Percentiles rank a stretch among this genome's conserved stretches.
Conservation (phyloP, 2,329 filamentous ascomycete species). For the Sclerotiophoma versabilis region DNA sequence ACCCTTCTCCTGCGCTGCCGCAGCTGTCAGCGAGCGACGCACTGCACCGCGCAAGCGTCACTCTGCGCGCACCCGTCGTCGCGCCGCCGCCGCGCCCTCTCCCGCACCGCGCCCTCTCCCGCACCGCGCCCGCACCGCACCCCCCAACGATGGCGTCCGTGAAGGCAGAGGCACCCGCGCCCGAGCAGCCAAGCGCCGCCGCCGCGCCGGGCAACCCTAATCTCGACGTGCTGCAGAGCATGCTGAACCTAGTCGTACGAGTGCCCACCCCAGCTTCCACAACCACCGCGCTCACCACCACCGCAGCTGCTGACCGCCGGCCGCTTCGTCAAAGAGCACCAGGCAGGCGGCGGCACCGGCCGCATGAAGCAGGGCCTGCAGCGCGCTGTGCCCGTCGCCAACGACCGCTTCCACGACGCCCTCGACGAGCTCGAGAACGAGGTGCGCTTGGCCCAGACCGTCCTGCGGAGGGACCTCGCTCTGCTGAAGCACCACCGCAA, state of each 20-base stretch:
- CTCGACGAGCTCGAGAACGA: constrained; percentile 60
- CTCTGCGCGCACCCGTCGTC: constrained; percentile 3
- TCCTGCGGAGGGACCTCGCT: constrained; percentile 48
- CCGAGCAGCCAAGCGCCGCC: constrained; percentile 15
- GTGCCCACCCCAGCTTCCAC: background rate
- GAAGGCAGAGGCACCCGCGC: constrained; percentile 15
- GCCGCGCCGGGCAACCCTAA: constrained; percentile 27
- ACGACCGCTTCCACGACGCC: constrained; percentile 57
- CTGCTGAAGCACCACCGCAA: constrained; percentile 44
- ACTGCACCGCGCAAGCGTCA: constrained; percentile 18
- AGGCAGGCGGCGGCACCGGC: constrained; percentile 35
- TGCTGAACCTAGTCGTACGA: constrained; percentile 57
- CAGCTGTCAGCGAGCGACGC: constrained; percentile 19
- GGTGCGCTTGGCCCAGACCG: constrained; percentile 46
- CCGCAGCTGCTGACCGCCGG: constrained; percentile 54
- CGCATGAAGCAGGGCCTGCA: constrained; percentile 44
- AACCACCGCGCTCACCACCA: constrained; percentile 12
- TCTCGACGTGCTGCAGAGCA: constrained; percentile 55
- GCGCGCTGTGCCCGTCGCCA: constrained; percentile 51
- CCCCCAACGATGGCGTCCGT: constrained; percentile 21
- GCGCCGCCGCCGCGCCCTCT: background rate
- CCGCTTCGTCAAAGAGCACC: constrained; percentile 54
- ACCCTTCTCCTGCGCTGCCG: constrained; percentile 21
- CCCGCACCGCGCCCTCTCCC: background rate
- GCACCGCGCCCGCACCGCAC: background rate